Conservation (phyloP, 768 basidiomycete genomes). For the Naganishia randhawae region DNA sequence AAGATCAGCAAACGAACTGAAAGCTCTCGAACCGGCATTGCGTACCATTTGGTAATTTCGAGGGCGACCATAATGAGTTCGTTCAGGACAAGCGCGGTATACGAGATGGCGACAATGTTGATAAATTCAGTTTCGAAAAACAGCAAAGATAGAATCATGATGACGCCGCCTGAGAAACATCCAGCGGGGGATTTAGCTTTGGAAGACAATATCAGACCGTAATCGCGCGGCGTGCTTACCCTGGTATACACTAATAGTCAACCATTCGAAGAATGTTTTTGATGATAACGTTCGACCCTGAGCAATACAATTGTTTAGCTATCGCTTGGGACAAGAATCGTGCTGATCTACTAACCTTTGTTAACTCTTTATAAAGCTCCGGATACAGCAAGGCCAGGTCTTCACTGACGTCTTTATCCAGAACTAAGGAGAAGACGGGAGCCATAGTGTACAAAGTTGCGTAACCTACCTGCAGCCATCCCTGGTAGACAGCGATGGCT, state of each 20-base stretch:
- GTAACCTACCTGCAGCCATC: conserved; percentile 96
- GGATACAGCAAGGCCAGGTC: conserved; percentile 92
- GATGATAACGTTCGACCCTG: conserved; percentile 90
- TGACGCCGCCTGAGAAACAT: conserved; percentile 69
- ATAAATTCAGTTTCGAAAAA: conserved; percentile 96
- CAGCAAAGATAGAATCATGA: conserved; percentile 96
- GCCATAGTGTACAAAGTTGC: conserved; percentile 97
- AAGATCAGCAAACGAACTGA: not conserved
- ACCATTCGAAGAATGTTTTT: conserved; percentile 98
- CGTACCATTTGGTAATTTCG: conserved; percentile 93
- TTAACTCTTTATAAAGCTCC: conserved; percentile 94
- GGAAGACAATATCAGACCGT: not conserved
- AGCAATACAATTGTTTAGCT: not conserved
- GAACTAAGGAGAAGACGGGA: conserved; percentile 92
- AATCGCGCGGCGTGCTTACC: conserved; percentile 54
- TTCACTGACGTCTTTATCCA: conserved; percentile 93
- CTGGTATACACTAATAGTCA: conserved; percentile 96
- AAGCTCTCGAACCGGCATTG: not conserved
- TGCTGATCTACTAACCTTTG: conserved; percentile 62
- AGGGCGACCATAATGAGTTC: conserved; percentile 98
- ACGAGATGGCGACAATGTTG: conserved; percentile 97
- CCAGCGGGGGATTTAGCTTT: not conserved
- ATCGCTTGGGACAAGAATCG: not conserved
- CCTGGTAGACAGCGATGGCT: conserved; percentile 95
- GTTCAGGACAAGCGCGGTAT: conserved; percentile 89